Base-by-base conservation (phyloP, 208 protist species). In the Sergeia podlipaevii region DNA sequence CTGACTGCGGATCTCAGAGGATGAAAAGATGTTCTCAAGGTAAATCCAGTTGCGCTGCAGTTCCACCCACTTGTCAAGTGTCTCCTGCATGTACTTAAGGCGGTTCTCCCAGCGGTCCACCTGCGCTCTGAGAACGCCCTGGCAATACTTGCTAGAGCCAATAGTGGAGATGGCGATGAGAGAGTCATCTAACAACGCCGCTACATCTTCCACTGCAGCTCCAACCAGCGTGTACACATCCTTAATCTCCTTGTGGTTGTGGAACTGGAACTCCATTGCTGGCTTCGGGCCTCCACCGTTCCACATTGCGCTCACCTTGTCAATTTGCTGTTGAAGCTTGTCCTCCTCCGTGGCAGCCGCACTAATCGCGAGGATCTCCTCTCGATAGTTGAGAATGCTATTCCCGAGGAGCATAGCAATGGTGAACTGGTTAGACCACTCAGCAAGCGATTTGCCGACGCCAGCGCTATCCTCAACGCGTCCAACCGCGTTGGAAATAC, bases 41-140 rank as follows among this genome's bases (percentile, higher is more conserved):
- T 98, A 98, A 56, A 98, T 93, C 97, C 97, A 99, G 55, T 89
- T 96, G 29, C 95, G 78, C 83, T 99, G 97, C 44, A 97, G 88
- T 51, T 90, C 85, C 13, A 98, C 80, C 92, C 95, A 98, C 42
- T 85, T 78, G 37, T 98, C 93, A 18, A 98, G 74, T 4, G 91
- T 97, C 30, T 96, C 91, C 46, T 91, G 75, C 70, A 97, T 97
- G 66, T 98, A 96, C 30, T 71, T 69, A 17, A 99, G 77, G 13
- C 93, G 75, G 52, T 77, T 67, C 52, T 98, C 91, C 96, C 95
- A 98, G 34, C 96, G 79, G 21, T 98, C 95, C 41, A 98, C 95
- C 59, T 95, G 86, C 30, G 77, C 79, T 32, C 95, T 91, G 36
- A 98, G 71, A 23, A 90, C 66, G 32, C 88, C 75, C 67, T 94